Conservation (phyloP, 306 rosid genomes). For the Vigna mungo region DNA sequence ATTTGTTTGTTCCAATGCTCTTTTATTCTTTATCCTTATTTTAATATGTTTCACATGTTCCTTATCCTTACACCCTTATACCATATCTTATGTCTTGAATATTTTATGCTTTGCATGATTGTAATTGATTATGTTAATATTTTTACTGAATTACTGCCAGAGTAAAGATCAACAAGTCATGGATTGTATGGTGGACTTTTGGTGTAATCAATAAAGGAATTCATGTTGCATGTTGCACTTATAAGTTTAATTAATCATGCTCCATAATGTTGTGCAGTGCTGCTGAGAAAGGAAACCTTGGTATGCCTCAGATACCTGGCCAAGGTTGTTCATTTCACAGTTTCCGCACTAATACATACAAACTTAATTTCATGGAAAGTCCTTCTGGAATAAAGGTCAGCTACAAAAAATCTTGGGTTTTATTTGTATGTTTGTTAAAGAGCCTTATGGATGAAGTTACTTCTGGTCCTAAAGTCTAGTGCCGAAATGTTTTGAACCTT, state of each 20-base stretch:
- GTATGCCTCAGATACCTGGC: slow-evolving; percentile 93
- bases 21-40: slow-evolving; percentile 23
- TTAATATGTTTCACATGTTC: slow-evolving; percentile 18
- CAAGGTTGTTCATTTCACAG: slow-evolving; percentile 99
- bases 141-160: background rate
- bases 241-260: slow-evolving; percentile 21
- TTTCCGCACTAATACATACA: slow-evolving; percentile 88
- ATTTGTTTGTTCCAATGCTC: slow-evolving; percentile 16
- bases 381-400: slow-evolving; percentile 93
- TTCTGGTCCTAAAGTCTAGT: slow-evolving; percentile 18
- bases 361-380: slow-evolving; percentile 94
- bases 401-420: slow-evolving; percentile 29
- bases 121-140: too few species aligned
- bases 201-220: slow-evolving; percentile 14
- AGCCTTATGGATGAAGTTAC: slow-evolving; percentile 16
- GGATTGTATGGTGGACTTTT: slow-evolving; percentile 23
- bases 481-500: slow-evolving; percentile 19
- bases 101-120: slow-evolving; percentile 25
- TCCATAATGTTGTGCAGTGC: slow-evolving; percentile 58
- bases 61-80: slow-evolving; percentile 16
- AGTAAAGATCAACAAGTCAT: slow-evolving; percentile 18
- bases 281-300: slow-evolving; percentile 89
- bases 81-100: background rate
- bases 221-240: slow-evolving; percentile 1
- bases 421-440: slow-evolving; percentile 7